Evolutionary conservation across 2,329 filamentous ascomycete genomes (phyloP).

Genomic region (Talaromyces sp.): DNA sequence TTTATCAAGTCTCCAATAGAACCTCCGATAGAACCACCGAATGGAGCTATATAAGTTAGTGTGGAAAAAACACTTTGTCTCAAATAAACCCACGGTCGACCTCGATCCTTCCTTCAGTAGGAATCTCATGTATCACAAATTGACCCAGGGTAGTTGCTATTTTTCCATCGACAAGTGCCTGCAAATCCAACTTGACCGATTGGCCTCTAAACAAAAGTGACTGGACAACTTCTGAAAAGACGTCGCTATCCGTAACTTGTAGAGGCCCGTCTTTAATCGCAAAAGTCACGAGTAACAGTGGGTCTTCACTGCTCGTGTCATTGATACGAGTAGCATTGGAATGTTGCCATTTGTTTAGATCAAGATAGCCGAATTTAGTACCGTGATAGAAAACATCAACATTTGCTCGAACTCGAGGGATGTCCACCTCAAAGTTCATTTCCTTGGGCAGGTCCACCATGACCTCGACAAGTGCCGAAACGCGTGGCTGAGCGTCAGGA

Average conservation of each 20-base stretch:
- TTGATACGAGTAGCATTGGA: conserved; percentile 72
- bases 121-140: conserved; percentile 75
- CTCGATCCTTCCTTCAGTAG: conserved; percentile 74
- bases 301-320: conserved; percentile 49
- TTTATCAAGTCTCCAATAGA: conserved; percentile 43
- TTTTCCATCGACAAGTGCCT: conserved; percentile 75
- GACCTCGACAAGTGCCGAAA: conserved; percentile 78
- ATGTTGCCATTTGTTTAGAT: conserved; percentile 74
- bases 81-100: conserved; percentile 78
- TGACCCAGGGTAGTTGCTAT: conserved; percentile 75
- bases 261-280: conserved; percentile 72
- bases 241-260: conserved; percentile 70
- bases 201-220: conserved; percentile 69
- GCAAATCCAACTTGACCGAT: conserved; percentile 64
- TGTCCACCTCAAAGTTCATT: conserved; percentile 77
- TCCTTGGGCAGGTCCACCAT: conserved; percentile 73
- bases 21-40: conserved; percentile 46
- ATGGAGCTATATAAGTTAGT: conserved; percentile 47
- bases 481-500: conserved; percentile 66
- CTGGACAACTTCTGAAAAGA: conserved; percentile 77
- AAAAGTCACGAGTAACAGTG: conserved; percentile 67
- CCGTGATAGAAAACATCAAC: conserved; percentile 76
- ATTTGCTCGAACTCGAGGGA: conserved; percentile 67
- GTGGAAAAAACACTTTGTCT: conserved; percentile 5
- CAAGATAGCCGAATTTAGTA: conserved; percentile 72